These are phyloP conservation scores for Magnaporthiopsis incrustans DNA, from an alignment of 2,329 filamentous ascomycete genomes.

Conservation along the genomic window DNA sequence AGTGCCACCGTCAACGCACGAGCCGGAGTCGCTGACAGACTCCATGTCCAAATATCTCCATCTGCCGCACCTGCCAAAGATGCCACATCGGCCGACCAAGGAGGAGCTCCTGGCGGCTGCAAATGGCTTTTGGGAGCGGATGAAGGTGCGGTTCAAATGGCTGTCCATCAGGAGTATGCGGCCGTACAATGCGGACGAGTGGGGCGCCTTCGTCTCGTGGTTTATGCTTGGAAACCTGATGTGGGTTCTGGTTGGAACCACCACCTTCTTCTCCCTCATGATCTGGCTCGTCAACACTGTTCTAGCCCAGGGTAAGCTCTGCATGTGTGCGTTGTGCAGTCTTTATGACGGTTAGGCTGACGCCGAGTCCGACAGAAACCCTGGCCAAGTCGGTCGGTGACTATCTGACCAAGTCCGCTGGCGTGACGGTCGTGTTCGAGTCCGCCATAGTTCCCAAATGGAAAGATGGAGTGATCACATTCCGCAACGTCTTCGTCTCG, in stretches of 20 bases:
- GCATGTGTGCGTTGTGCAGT: background rate
- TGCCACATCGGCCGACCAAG: constrained; percentile 84
- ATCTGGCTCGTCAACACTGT: constrained; percentile 94
- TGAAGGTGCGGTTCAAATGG: constrained; percentile 95
- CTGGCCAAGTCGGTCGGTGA: constrained; percentile 90
- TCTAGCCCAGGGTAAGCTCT: constrained; percentile 70
- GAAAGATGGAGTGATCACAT: constrained; percentile 90
- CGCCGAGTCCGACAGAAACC: constrained; percentile 53
- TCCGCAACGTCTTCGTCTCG: constrained; percentile 94
- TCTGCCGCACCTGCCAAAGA: constrained; percentile 50
- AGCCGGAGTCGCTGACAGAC: constrained; percentile 34
- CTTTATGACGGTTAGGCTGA: background rate
- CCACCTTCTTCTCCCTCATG: constrained; percentile 88
- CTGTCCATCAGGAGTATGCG: constrained; percentile 88
- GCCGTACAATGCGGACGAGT: constrained; percentile 94
- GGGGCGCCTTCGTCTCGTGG: constrained; percentile 93
- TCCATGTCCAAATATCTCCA: constrained; percentile 54
- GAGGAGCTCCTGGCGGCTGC: constrained; percentile 88
- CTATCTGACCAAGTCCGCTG: constrained; percentile 88
- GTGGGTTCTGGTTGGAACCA: constrained; percentile 95
- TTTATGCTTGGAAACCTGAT: constrained; percentile 86
- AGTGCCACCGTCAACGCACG: background rate
- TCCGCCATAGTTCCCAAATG: constrained; percentile 96
- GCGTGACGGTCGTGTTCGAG: constrained; percentile 91
- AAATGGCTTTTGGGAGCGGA: constrained; percentile 82